Base-by-base conservation (phyloP, 1,139 yeast species). In the Geotrichum klebahnii region DNA sequence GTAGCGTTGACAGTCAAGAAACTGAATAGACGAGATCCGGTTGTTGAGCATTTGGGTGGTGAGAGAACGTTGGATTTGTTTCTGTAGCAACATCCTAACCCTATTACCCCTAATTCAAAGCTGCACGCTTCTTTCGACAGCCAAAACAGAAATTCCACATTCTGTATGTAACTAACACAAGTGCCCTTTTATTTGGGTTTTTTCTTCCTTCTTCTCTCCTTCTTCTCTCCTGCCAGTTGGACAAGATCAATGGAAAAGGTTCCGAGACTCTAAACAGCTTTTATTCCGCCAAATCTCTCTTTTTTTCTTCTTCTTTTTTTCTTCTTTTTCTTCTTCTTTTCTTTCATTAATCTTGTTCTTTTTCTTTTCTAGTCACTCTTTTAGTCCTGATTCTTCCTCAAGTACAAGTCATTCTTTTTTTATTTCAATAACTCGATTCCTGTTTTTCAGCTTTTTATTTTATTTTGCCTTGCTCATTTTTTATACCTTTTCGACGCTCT, bases 281-380 rank as follows among this genome's bases (percentile, higher is more conserved):
- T 5, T 9, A 5, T 14, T 20, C 8, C 36, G 14, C 38, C 36
- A 19, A 22, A 12, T 40, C 34, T 23, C 24, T 24, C 38, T 36
- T 41, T 36, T 38, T 19, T 28, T 23, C 44, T 20, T 38, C 23
- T 26, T 28, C 29, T 44, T 23, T 23, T 37, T 28, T 16, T 32
- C 12, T 33, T 40, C 22, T 45, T 20, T 8, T 32, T 20, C 42
- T 37, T n/a, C 29, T 31, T 14, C 24, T 24, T 19, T 31, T 43
- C 38, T 14, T 22, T 43, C 3, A 8, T 31, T 19, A 3, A n/a
- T 23, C 16, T 29, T 39, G 5, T 35, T 44, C 48, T 37, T 24
- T 29, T 42, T 20, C 44, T 19, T 29, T 48, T 46, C 44, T 32
- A 29, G 40, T 43, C 50, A 3, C 19, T 36, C 32, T 33, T 40